Evolutionary conservation across 768 basidiomycete genomes (phyloP).

Genomic region (Tephrocybe sp.): DNA sequence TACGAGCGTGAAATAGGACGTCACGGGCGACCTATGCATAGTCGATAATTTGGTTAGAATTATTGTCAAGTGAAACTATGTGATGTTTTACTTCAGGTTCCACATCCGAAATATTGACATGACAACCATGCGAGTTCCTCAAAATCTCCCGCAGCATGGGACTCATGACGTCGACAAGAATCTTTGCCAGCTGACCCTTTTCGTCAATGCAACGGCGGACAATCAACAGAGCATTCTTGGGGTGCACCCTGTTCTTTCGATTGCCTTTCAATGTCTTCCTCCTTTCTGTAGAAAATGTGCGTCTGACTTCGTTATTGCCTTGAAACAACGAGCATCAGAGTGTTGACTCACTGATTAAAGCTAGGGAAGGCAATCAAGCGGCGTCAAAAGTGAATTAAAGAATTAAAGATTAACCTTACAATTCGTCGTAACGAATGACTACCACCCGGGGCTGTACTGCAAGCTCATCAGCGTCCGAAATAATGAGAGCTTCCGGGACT

Average conservation of each 20-base stretch:
- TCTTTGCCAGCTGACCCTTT: neutral
- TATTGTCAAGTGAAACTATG: neutral
- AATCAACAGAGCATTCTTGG: neutral
- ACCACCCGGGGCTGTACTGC: neutral
- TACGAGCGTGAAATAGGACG: neutral
- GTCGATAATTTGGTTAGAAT: neutral
- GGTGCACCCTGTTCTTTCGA: neutral
- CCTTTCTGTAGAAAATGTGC: neutral
- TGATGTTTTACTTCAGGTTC: neutral
- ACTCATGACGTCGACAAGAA: neutral
- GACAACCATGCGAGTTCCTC: neutral
- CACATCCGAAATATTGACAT: neutral
- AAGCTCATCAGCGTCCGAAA: too few species aligned
- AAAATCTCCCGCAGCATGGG: neutral
- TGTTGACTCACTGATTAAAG: neutral
- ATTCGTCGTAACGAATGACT: neutral
- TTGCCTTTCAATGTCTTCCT: neutral
- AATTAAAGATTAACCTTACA: neutral
- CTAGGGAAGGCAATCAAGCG: neutral
- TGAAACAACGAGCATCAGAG: neutral
- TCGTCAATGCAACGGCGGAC: neutral
- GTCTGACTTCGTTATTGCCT: neutral
- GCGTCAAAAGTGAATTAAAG: neutral
- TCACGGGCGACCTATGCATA: neutral
- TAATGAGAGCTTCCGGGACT: neutral